A percentile compares a stretch with the other conserved stretches of the same genome.
phyloP scores from a whole-genome alignment of 208 protist genomes.

The Trypanosoma theileri region DNA sequence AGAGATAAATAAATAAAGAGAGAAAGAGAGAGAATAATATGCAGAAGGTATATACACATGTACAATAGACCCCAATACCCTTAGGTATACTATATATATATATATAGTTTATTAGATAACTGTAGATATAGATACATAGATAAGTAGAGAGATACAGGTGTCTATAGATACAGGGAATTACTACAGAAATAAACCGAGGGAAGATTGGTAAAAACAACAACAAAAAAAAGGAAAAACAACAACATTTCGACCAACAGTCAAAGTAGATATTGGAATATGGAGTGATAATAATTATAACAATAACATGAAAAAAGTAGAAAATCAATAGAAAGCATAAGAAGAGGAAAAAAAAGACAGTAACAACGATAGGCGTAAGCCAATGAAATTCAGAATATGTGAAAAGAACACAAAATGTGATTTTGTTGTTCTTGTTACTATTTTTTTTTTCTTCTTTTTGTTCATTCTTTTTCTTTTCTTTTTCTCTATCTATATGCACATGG shows the following conservation, averaged over 20 bases:
- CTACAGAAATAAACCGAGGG: constrained; percentile 3
- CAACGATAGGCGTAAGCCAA: no score
- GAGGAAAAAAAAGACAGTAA: not conserved
- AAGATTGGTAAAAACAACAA: not conserved
- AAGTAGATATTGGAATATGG: constrained; percentile 14
- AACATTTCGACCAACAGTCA: constrained; percentile 7
- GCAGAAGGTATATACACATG: no score
- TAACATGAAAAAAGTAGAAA: not conserved
- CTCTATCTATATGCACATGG: not conserved
- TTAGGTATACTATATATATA: no score
- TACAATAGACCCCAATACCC: no score
- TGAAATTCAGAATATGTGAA: constrained; percentile 6
- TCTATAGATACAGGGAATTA: not conserved
- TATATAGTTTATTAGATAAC: no score
- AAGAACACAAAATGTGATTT: not conserved
- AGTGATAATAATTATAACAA: constrained; percentile 10
- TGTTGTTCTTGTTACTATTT: not conserved
- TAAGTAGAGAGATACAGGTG: no score
- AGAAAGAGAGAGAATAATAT: no score
- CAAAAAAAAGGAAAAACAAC: constrained; percentile 21
- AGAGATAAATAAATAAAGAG: no score
- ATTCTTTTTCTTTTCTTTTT: not conserved
- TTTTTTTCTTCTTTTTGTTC: constrained; percentile 5
- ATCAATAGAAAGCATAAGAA: no score
- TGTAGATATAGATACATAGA: no score